Base-by-base conservation (phyloP, 2,329 filamentous ascomycete genomes). In the Fusarium verticillioides region DNA sequence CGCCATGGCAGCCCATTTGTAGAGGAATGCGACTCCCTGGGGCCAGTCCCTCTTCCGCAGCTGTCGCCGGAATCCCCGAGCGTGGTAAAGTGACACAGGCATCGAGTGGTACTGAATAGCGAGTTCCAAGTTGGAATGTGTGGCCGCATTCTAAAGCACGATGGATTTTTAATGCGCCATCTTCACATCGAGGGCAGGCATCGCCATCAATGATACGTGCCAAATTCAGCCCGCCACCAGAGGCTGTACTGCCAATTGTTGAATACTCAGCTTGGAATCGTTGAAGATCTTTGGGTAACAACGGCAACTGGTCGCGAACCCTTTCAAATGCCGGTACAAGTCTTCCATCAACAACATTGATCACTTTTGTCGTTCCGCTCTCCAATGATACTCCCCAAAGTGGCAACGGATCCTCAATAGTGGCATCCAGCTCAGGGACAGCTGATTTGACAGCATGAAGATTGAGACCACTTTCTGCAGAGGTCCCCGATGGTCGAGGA, bases 1-100 rank as follows among this genome's bases (percentile, higher is more conserved):
- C 97, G 2, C 96, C 96, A 79, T 98, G 94, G 80, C 96, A 99
- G 62, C 96, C 96, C 96, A 99, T 99, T 73, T 97, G 90, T 78
- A 97, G 87, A 0, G 91, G 86, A 0, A 90, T 85, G 7, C 70
- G 75, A 34, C 73, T 75, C 16, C 76, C 76, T 26, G 79, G 77
- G 10, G 52, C 30, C 8, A 77, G 34, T 12, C 62, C 67, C 42
- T 73, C 74, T 12, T 65, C 32, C 8, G 36, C 44, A 18, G 69
- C 46, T 6, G 56, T 56, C 16, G 59, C 65, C 11, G 76, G 66
- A 3, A 76, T 23, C n/a, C 63, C 58, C 19, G 60, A 71, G 44
- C 73, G 69, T 18, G 82, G 79, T 6, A 82, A 70, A 9, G 85
- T 83, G 5, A 96, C 88, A 2, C 83, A 86, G 3, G 94, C 93